Conservation (phyloP, 2,329 filamentous ascomycete genomes). For the Penicillium sp. region DNA sequence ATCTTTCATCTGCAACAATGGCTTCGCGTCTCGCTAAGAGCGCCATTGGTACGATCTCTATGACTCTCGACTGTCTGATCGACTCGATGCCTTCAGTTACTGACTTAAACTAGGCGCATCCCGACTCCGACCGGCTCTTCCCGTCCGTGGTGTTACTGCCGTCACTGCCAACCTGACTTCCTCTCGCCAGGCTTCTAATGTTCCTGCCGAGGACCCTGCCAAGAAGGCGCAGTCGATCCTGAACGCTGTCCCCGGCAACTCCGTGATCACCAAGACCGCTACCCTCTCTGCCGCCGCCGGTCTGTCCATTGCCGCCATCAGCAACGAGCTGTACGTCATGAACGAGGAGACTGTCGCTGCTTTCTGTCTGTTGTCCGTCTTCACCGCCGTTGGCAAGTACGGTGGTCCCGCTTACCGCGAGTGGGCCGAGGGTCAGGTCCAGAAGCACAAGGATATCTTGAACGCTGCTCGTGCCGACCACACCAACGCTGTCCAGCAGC, state of each 20-base stretch:
- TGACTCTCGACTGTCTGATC: constrained; percentile 20
- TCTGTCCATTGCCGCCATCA: constrained; percentile 90
- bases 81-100: constrained; percentile 28
- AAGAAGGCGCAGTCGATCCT: constrained; percentile 95
- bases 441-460: constrained; percentile 92
- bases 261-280: constrained; percentile 89
- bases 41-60: constrained; percentile 75
- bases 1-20: constrained; percentile 71
- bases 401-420: constrained; percentile 87
- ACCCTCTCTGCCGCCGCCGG: constrained; percentile 92
- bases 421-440: constrained; percentile 85
- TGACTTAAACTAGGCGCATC: constrained; percentile 68
- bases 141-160: constrained; percentile 69
- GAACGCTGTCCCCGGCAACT: constrained; percentile 89
- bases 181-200: constrained; percentile 70
- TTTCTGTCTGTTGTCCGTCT: constrained; percentile 88
- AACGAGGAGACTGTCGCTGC: constrained; percentile 98
- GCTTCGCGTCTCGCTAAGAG: constrained; percentile 95
- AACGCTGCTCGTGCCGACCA: constrained; percentile 93
- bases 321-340: constrained; percentile 99
- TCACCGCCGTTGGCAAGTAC: constrained; percentile 88
- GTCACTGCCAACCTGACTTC: constrained; percentile 67
- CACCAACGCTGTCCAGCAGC: constrained; percentile 88
- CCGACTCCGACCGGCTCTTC: constrained; percentile 80
- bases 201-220: constrained; percentile 86